Evolutionary conservation across 129 eudicot species (phyloP).

Genomic region (Smallanthus sonchifolius): DNA sequence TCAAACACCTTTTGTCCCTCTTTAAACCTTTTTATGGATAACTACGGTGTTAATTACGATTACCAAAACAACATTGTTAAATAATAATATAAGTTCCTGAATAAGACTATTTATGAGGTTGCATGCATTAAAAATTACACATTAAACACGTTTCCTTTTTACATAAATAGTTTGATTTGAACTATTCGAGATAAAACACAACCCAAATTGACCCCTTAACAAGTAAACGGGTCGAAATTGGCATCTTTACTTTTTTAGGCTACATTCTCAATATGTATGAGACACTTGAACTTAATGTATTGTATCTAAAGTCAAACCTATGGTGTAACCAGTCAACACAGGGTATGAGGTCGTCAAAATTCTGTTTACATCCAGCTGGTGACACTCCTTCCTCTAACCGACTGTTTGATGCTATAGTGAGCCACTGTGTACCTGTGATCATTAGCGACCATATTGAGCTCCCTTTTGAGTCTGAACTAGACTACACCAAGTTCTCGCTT

Average conservation of each 20-base stretch:
- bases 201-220: not conserved
- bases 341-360: conserved; percentile 85
- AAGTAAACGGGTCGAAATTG: not conserved
- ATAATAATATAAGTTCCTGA: not conserved
- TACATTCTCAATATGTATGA: not conserved
- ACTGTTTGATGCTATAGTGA: conserved; percentile 86
- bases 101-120: not conserved
- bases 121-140: not conserved
- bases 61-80: not conserved
- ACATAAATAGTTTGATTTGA: not conserved
- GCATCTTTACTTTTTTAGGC: not conserved
- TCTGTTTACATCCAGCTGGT: conserved; percentile 92
- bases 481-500: conserved; percentile 66
- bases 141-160: not conserved
- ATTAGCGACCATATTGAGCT: conserved; percentile 87
- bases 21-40: not conserved
- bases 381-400: conserved; percentile 99
- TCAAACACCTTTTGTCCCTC: not conserved
- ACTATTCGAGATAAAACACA: not conserved
- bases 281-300: not conserved
- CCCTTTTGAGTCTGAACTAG: conserved; percentile 75
- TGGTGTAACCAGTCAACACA: conserved; percentile 53
- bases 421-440: conserved; percentile 85
- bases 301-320: not conserved
- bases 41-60: not conserved